Conservation (phyloP, 306 rosid species). For the Corylus avellana region DNA sequence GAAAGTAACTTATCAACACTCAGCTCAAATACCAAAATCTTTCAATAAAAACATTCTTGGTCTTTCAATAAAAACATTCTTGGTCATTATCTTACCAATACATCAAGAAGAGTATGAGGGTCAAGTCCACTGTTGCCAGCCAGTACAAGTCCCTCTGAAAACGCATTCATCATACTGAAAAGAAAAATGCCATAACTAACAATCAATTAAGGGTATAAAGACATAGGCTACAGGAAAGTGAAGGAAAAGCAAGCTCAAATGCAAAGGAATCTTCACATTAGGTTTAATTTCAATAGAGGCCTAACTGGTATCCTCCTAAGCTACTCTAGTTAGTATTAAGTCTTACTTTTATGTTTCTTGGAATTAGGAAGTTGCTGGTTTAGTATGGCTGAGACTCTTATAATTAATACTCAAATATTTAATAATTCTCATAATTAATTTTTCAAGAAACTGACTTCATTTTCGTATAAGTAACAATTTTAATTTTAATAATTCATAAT, state of each 20-base stretch:
- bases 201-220: background rate
- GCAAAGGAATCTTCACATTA: background rate
- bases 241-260: background rate
- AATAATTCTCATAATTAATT: background rate
- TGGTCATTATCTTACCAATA: conserved; percentile 49
- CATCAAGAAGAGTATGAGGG: conserved; percentile 73
- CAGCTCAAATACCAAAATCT: conserved; percentile 4
- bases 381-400: background rate
- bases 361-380: background rate
- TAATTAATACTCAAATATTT: background rate
- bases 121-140: conserved; percentile 70
- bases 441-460: background rate
- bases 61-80: conserved; percentile 14
- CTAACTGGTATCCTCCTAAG: background rate
- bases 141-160: conserved; percentile 77
- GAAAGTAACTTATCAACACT: conserved; percentile 23
- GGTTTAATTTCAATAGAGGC: background rate
- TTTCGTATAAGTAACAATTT: background rate
- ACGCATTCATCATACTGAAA: conserved; percentile 83
- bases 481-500: background rate
- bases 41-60: conserved; percentile 14
- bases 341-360: background rate
- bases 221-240: background rate
- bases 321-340: background rate
- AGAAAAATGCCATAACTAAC: conserved; percentile 6